Percentiles rank a stretch among this genome's conserved stretches.
phyloP scores from a whole-genome alignment of 805 yeast species.

The Yamadazyma insecticola region DNA sequence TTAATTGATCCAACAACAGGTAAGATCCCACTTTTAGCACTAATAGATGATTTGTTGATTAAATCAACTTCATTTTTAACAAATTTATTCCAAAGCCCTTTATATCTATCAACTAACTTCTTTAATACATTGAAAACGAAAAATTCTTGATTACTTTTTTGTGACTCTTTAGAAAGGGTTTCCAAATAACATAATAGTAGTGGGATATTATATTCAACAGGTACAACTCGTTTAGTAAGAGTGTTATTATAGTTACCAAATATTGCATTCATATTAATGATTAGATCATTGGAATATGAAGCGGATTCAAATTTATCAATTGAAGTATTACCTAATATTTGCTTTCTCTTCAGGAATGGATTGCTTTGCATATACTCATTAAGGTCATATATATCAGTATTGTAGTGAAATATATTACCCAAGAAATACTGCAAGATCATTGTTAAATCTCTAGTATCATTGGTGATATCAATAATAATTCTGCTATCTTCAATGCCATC shows the following conservation, averaged over 20 bases:
- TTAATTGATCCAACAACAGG: conserved; percentile 30
- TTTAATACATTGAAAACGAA: conserved; percentile 44
- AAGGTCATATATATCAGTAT: conserved; percentile 24
- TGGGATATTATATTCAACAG: conserved; percentile 32
- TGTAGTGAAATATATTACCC: conserved; percentile 38
- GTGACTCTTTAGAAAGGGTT: conserved; percentile 26
- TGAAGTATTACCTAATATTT: conserved; percentile 15
- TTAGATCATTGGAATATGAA: conserved; percentile 42
- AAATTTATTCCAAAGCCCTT: conserved; percentile 54
- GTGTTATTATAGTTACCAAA: conserved; percentile 40
- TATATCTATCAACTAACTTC: conserved; percentile 48
- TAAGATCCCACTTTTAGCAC: conserved; percentile 33
- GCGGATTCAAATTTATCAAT: conserved; percentile 38
- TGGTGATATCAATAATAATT: conserved; percentile 29
- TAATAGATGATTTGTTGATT: conserved; percentile 29
- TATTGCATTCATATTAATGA: conserved; percentile 40
- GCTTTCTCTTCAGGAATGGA: conserved; percentile 32
- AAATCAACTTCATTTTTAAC: conserved; percentile 48
- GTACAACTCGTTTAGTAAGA: conserved; percentile 31
- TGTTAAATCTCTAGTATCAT: conserved; percentile 32
- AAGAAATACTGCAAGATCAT: conserved; percentile 35
- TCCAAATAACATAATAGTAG: conserved; percentile 27
- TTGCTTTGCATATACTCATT: conserved; percentile 22
- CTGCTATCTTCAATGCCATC: conserved; percentile 29
- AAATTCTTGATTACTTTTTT: conserved; percentile 71